These are phyloP conservation scores for Kodamaea arcana DNA, from an alignment of 1,139 yeast species.

Conservation along the genomic window DNA sequence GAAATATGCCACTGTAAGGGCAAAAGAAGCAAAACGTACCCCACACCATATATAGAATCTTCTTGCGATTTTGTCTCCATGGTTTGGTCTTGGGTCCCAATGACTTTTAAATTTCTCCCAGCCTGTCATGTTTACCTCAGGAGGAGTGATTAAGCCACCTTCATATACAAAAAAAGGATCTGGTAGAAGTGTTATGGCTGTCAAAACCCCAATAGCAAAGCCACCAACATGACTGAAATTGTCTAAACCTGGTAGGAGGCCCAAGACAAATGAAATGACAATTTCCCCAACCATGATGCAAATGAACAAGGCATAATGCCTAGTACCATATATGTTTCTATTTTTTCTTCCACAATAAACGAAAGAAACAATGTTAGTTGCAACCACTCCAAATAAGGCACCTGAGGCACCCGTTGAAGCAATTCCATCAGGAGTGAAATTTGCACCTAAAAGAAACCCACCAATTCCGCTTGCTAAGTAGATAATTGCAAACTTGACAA, in stretches of 20 bases:
- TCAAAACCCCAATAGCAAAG: constrained; percentile 57
- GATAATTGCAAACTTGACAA: constrained; percentile 50
- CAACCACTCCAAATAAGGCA: constrained; percentile 65
- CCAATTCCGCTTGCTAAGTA: constrained; percentile 62
- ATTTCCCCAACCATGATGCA: constrained; percentile 53
- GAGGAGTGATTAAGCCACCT: constrained; percentile 40
- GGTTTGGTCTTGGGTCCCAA: constrained; percentile 40
- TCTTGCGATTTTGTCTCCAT: constrained; percentile 29
- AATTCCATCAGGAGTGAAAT: constrained; percentile 66
- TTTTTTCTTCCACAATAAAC: constrained; percentile 51
- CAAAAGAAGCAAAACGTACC: constrained; percentile 45
- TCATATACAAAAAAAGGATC: constrained; percentile 53
- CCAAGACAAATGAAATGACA: constrained; percentile 57
- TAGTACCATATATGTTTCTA: constrained; percentile 41
- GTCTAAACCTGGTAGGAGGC: constrained; percentile 70
- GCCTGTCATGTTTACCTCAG: constrained; percentile 21
- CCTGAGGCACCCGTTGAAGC: constrained; percentile 79
- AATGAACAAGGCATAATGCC: constrained; percentile 42
- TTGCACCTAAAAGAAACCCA: constrained; percentile 69
- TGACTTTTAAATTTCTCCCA: constrained; percentile 40
- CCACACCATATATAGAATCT: constrained; percentile 48
- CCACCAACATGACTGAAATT: constrained; percentile 80
- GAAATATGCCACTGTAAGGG: constrained; percentile 48
- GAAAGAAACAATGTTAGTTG: constrained; percentile 56
- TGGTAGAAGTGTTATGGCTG: constrained; percentile 50